Evolutionary conservation across 202 grass and related monocot species (phyloP).

Genomic region (Brachypodium distachyon): DNA sequence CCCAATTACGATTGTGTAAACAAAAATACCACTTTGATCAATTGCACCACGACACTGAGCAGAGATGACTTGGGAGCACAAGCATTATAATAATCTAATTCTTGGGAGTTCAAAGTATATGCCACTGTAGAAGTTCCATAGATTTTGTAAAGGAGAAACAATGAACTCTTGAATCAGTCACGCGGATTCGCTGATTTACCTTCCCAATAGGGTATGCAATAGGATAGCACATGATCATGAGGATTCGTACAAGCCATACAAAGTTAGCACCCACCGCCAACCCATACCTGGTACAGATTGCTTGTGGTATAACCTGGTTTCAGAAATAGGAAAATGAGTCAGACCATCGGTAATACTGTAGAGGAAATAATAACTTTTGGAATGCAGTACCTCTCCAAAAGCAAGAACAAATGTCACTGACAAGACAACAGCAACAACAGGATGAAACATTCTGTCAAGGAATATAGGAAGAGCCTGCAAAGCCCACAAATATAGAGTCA

Average conservation of each 20-base stretch:
- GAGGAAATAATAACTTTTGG: not conserved
- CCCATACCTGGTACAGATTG: constrained; percentile 98
- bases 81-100: not conserved
- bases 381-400: constrained; percentile 79
- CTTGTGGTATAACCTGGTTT: constrained; percentile 94
- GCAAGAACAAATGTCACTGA: constrained; percentile 98
- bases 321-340: constrained; percentile 23
- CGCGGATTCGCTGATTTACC: constrained; percentile 37
- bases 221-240: constrained; percentile 93
- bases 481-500: constrained; percentile 1
- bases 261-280: constrained; percentile 95
- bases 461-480: constrained; percentile 97
- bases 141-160: not conserved
- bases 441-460: constrained; percentile 97
- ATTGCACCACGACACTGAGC: not conserved
- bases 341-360: not conserved
- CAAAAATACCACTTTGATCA: not conserved
- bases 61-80: not conserved
- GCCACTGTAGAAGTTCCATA: not conserved
- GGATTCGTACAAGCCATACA: constrained; percentile 91
- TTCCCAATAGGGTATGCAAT: constrained; percentile 95
- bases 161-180: not conserved
- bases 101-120: not conserved
- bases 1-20: not conserved
- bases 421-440: constrained; percentile 89